Evolutionary conservation across 139 green algal genomes (phyloP), one percentile per base, ranked within the genome.

Genomic region (Micractinium conductrix): DNA sequence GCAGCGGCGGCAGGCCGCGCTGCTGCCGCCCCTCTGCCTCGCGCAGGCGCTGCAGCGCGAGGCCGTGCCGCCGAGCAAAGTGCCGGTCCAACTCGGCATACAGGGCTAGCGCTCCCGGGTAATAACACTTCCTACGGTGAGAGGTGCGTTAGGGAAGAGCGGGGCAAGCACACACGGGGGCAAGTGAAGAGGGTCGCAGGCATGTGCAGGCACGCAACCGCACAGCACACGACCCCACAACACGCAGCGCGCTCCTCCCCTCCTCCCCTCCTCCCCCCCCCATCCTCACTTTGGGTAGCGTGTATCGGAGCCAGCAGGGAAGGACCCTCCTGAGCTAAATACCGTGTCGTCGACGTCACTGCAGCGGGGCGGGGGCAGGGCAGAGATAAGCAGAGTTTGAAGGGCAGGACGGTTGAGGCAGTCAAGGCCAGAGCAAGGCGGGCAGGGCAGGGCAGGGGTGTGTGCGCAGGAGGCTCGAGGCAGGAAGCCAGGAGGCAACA

Each of bases 261-360:
- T 35, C 33, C 63, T 3, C 63, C 30, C 17, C 63, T 4, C 6
- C 30, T 38, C 16, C 72, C 3, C 74, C 35, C 6, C 37, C 35
- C 30, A 10, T 4, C 19, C 78, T 83, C 62, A 85, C 80, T 79
- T 85, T 22, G 86, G 86, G 74, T 91, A 91, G 30, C 82, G 78
- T 24, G 43, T 78, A 78, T 92, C 88, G 1, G 74, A 58, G 26
- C 88, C 88, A 4, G 89, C 85, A 1, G 91, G 91, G 48, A 85
- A 94, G 48, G 58, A 68, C 2, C 85, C 90, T 1, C 91, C 91
- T 10, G 87, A 92, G 84, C 85, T 85, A 80, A 93, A 90, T 60
- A 94, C 76, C 4, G 91, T 94, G 85, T 94, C 91, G 75, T 94
- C 91, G 28, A 94, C 87, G 30, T 94, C 91, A 33, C 48, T 83